Evolutionary conservation across 2,329 filamentous ascomycete species (phyloP).

Genomic region (Exophiala sideris): DNA sequence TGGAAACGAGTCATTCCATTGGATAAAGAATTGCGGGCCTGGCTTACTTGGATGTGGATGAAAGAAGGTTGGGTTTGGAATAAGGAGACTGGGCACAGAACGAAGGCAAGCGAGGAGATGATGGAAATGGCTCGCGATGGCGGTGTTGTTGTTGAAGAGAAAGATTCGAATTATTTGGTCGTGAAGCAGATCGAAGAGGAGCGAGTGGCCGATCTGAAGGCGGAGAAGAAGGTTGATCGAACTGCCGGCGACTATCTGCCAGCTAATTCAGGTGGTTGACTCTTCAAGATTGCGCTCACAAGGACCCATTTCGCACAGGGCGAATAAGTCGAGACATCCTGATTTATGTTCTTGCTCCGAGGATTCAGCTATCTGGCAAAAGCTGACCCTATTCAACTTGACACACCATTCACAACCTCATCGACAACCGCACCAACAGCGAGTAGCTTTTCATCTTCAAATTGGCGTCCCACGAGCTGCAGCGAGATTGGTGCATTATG

Average conservation of each 20-base stretch:
- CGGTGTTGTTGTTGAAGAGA: conserved; percentile 42
- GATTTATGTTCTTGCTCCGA: too few species aligned
- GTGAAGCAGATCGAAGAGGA: conserved; percentile 16
- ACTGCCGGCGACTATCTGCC: conserved; percentile 26
- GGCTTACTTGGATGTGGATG: conserved; percentile 87
- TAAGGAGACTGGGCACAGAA: conserved; percentile 59
- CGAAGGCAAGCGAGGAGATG: conserved; percentile 38
- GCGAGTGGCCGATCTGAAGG: conserved; percentile 4
- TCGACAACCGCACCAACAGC: background rate
- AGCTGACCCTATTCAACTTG: background rate
- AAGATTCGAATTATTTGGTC: conserved; percentile 31
- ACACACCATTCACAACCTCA: background rate
- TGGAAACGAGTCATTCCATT: conserved; percentile 82
- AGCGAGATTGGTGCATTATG: conserved; percentile 50
- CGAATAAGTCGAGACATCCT: too few species aligned
- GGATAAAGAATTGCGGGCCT: conserved; percentile 83
- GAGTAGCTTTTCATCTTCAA: conserved; percentile 51
- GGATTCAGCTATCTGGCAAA: too few species aligned
- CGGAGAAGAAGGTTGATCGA: conserved; percentile 15
- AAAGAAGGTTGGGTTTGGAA: conserved; percentile 82
- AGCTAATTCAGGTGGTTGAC: background rate
- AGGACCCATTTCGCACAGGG: too few species aligned
- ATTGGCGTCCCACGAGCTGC: conserved; percentile 52
- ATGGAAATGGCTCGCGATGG: conserved; percentile 39
- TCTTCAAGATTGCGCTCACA: too few species aligned